phyloP scores from a whole-genome alignment of 1,139 yeast species.

The Magnusiomyces tetraspermus region DNA sequence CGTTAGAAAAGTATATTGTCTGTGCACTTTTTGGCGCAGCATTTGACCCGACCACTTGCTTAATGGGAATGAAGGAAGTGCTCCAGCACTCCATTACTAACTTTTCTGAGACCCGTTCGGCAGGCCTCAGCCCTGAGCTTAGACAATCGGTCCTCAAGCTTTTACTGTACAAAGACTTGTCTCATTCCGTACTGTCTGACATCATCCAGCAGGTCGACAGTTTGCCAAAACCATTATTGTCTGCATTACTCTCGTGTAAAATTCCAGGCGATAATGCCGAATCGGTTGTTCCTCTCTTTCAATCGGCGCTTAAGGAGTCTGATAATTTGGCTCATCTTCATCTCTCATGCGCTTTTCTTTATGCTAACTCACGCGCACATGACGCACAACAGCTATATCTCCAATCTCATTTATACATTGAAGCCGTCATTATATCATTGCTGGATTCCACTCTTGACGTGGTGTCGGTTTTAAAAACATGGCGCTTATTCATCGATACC shows the following conservation, averaged over 20 bases:
- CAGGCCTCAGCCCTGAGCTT: neutral
- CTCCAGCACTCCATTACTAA: conserved; percentile 1
- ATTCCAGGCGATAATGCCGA: no score
- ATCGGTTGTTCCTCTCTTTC: no score
- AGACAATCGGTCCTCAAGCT: conserved; percentile 7
- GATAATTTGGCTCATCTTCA: no score
- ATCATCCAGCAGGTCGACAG: conserved; percentile 2
- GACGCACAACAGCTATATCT: conserved; percentile 11
- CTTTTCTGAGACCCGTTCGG: neutral
- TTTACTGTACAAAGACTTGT: conserved; percentile 4
- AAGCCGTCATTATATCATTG: conserved; percentile 10
- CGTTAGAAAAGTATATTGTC: conserved; percentile 10
- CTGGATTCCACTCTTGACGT: neutral
- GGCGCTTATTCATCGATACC: neutral
- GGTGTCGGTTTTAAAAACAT: neutral
- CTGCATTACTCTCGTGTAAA: neutral
- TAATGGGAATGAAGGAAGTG: conserved; percentile 5
- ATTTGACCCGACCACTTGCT: conserved; percentile 5
- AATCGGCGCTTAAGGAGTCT: no score
- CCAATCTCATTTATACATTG: conserved; percentile 6
- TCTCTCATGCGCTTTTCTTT: conserved; percentile 8
- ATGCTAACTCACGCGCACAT: conserved; percentile 4
- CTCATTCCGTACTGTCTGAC: conserved; percentile 5
- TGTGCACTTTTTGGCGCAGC: conserved; percentile 13
- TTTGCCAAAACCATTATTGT: neutral